Evolutionary conservation across 768 basidiomycete species (phyloP).

Genomic region (Myochromella boudieri): DNA sequence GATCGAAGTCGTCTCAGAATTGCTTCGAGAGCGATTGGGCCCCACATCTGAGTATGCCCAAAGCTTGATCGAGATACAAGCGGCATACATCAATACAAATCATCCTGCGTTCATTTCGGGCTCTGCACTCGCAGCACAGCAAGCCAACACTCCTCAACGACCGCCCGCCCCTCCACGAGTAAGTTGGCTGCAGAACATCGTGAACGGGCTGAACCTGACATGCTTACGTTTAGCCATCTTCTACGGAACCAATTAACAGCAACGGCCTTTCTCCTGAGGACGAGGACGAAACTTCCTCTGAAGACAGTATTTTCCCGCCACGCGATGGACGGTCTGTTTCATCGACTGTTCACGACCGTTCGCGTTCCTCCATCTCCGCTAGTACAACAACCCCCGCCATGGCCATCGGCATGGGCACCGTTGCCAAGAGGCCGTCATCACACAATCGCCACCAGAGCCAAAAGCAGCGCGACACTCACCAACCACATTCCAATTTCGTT

Average conservation of each 20-base stretch:
- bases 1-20: slow-evolving; percentile 95
- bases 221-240: slow-evolving; percentile 49
- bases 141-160: slow-evolving; percentile 40
- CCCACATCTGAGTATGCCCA: slow-evolving; percentile 97
- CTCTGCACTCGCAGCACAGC: slow-evolving; percentile 61
- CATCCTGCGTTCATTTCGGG: slow-evolving; percentile 92
- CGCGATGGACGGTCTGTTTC: slow-evolving; percentile 72
- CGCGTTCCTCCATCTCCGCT: slow-evolving; percentile 44
- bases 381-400: slow-evolving; percentile 22
- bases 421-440: slow-evolving; percentile 35
- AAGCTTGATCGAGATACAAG: slow-evolving; percentile 94
- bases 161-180: slow-evolving; percentile 53
- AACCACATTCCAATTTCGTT: slow-evolving; percentile 36
- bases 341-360: slow-evolving; percentile 74
- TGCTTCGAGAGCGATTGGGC: slow-evolving; percentile 91
- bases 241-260: slow-evolving; percentile 64
- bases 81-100: slow-evolving; percentile 99
- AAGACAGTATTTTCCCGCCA: slow-evolving; percentile 54
- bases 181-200: slow-evolving; percentile 25
- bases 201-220: no score
- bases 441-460: slow-evolving; percentile 26
- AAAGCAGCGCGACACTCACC: slow-evolving; percentile 19
- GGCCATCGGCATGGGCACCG: slow-evolving; percentile 26
- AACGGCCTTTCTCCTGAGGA: slow-evolving; percentile 40
- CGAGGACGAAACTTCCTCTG: slow-evolving; percentile 64